Percentiles rank a stretch among this genome's conserved stretches.
phyloP scores from a whole-genome alignment of 2,329 filamentous ascomycete species.

The Lasiodiplodia sp. region DNA sequence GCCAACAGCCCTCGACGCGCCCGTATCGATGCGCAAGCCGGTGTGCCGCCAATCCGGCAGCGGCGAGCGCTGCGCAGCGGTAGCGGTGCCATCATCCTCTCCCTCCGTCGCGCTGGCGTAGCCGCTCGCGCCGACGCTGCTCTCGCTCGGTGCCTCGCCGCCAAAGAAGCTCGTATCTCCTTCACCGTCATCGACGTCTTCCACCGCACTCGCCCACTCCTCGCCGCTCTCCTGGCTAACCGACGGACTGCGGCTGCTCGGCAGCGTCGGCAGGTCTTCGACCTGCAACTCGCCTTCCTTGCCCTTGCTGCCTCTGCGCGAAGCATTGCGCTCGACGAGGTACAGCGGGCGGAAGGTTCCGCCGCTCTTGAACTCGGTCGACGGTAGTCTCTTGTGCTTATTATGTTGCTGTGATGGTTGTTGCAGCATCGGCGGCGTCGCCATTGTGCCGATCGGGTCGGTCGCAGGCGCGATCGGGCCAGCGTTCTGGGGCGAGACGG shows the following conservation, averaged over 20 bases:
- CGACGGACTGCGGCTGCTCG: conserved; percentile 52
- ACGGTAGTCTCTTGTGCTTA: conserved; percentile 57
- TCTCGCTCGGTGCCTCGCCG: not conserved
- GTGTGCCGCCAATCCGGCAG: not conserved
- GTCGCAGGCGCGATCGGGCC: not conserved
- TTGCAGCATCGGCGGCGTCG: not conserved
- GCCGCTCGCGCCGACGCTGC: not conserved
- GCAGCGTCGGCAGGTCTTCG: conserved; percentile 60
- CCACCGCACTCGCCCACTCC: conserved; percentile 13
- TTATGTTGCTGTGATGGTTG: conserved; percentile 33
- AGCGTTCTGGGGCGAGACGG: conserved; percentile 2
- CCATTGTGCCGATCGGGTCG: not conserved
- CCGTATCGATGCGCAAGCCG: conserved; percentile 8
- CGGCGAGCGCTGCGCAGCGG: not conserved
- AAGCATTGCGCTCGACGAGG: conserved; percentile 70
- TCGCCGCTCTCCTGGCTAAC: conserved; percentile 9
- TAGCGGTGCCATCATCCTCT: conserved; percentile 41
- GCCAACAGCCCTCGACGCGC: not conserved
- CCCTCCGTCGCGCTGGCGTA: conserved; percentile 9
- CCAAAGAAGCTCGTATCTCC: not conserved
- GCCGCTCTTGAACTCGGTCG: conserved; percentile 58
- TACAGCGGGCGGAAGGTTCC: conserved; percentile 82
- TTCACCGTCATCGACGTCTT: not conserved
- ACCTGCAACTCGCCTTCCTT: conserved; percentile 34
- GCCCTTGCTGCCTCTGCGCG: conserved; percentile 47